Evolutionary conservation across 495 filamentous ascomycete species (phyloP), one percentile per base, ranked within the genome.

Genomic region (Durotheca rogersii): DNA sequence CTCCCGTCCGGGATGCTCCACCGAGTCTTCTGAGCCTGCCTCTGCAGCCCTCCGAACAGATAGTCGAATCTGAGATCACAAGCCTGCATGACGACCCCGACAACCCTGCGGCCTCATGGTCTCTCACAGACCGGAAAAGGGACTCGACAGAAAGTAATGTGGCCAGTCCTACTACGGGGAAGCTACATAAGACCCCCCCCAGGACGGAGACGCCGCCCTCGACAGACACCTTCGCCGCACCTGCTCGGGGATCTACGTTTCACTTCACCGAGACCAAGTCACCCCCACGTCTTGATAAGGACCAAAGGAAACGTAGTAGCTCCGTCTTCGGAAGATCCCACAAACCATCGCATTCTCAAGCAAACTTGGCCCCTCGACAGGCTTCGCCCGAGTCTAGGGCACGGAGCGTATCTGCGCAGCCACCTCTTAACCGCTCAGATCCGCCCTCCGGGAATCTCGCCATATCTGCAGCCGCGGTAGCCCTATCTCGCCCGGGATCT

Each of bases 321-420:
- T 66, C 62, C 6, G 56, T 63, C 12, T 35, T 48, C 23, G 53
- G 42, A 2, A 58, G 41, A 23, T 18, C 40, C 6, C 56, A 54
- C 25, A 51, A 47, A 25, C 18, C 33, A 15, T 53, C 53, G 27
- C 34, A 48, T 34, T 53, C 44, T 27, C 41, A 49, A 31, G 7
- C 47, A n/a, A 30, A 37, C 27, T 40, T 60, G 17, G 44, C 41
- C 29, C 53, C 56, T 21, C 43, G 47, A 42, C 35, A 35, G 20
- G 44, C 23, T 32, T 69, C 71, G 4, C 66, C 60, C 6, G 60
- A 61, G 1, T 40, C 59, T 4, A 56, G 66, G 11, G 53, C 46
- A 10, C 69, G 73, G 38, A 74, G 73, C 44, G 65, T 58, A 25
- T 76, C 73, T 14, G 72, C 65, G 12, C 67, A 72, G 20, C 68